A percentile compares a stretch with the other conserved stretches of the same genome.
Evolutionary conservation across 2,329 filamentous ascomycete species (phyloP).

Genomic region (Coniochaeta sp.): DNA sequence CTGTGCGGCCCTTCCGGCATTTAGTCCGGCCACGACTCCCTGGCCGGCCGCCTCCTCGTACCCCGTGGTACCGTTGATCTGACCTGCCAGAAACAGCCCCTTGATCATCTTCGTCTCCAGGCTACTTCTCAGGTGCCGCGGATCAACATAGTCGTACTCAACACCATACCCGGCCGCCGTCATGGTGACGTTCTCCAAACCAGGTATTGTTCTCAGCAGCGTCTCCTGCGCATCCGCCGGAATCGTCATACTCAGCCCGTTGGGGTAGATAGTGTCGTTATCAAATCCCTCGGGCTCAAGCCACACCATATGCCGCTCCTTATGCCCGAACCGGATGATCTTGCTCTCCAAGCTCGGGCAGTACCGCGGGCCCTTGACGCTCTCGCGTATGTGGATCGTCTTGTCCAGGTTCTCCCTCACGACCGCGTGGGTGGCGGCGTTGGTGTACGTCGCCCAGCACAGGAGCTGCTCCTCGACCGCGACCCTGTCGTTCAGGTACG

Average conservation of each 20-base stretch:
- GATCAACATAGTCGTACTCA: conserved; percentile 98
- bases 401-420: conserved; percentile 88
- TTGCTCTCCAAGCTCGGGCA: conserved; percentile 95
- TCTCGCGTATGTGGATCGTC: conserved; percentile 92
- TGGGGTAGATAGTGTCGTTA: conserved; percentile 86
- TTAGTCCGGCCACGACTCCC: conserved; percentile 86
- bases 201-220: conserved; percentile 78
- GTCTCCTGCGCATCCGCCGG: conserved; percentile 80
- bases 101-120: conserved; percentile 89
- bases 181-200: conserved; percentile 85
- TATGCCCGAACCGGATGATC: conserved; percentile 78
- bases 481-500: conserved; percentile 76
- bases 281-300: conserved; percentile 93
- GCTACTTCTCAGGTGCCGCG: conserved; percentile 76
- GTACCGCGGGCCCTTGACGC: conserved; percentile 88
- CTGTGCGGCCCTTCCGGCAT: conserved; percentile 76
- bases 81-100: conserved; percentile 86
- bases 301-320: conserved; percentile 83
- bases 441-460: conserved; percentile 87
- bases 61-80: conserved; percentile 97
- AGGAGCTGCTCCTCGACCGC: conserved; percentile 72
- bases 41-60: conserved; percentile 97
- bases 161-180: conserved; percentile 94
- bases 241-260: conserved; percentile 95
- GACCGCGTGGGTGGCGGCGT: conserved; percentile 71